Base-by-base conservation (phyloP, 805 yeast genomes). In the Sugiyamaella chiloensis region DNA sequence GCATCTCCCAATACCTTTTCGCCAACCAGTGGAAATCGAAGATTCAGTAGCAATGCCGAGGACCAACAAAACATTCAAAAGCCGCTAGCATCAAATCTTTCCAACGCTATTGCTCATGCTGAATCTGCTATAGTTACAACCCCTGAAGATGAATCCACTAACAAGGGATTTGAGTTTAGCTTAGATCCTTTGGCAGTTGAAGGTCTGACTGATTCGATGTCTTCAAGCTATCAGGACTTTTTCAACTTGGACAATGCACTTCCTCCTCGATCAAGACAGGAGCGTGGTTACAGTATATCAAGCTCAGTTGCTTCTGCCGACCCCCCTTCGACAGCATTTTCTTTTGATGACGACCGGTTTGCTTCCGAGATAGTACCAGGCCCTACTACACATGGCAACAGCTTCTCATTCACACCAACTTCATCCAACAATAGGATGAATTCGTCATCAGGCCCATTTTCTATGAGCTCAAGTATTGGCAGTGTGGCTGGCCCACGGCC, bases 161-260 rank as follows among this genome's bases (percentile, higher is more conserved):
- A 54, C 40, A 51, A 53, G 17, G 61, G 54, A 16, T 65, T 64
- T 40, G 60, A 62, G 37, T 75, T 75, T 52, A 54, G 68, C 41
- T 63, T 75, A 27, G 77, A 74, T 49, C 78, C 79, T 4, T 58
- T 74, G 51, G 78, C 79, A 0, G 68, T 71, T 47, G 81, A 76
- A 46, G 79, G 76, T 3, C 69, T 73, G 20, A 42, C 54, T 12
- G 41, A 41, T 19, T 51, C 54, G 6, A 24, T 39, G 29, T 41
- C 48, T 5, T 50, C 51, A 24, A 27, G 46, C 19, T 49, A 40
- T 43, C 45, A 40, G 17, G 55, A 54, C 36, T 50, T 43, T 31
- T 49, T 51, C 46, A 24, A 37, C 24, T 31, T 36, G 21, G 47
- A 43, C 34, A 16, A 14, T 12, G 19, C 19, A 12, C 16, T 34